Conservation (phyloP, 352 stramenopile genomes). For the Phytophthora nicotianae region DNA sequence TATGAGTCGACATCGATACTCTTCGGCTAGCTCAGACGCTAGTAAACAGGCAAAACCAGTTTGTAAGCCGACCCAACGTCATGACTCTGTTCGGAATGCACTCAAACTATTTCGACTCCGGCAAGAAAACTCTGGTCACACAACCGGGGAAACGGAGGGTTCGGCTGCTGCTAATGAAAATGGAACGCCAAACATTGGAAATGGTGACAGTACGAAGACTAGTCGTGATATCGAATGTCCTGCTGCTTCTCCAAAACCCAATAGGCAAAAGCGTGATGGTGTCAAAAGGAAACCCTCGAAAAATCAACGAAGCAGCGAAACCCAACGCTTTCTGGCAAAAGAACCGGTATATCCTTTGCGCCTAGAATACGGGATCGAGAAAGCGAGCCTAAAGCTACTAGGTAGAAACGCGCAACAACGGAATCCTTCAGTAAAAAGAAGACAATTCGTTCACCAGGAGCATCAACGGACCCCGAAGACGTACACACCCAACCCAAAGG, state of each 20-base stretch:
- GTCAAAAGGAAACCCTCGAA: conserved; percentile 5
- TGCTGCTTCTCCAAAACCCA: background rate
- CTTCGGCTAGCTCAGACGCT: background rate
- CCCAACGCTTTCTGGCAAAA: background rate
- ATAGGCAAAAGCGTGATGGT: conserved; percentile 1
- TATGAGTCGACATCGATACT: conserved; percentile 18
- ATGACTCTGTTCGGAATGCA: conserved; percentile 53
- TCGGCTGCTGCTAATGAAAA: background rate
- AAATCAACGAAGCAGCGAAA: background rate
- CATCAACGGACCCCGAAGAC: background rate
- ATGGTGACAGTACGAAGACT: background rate
- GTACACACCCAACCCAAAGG: conserved; percentile 2
- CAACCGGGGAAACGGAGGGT: conserved; percentile 1
- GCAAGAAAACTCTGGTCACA: conserved; percentile 28
- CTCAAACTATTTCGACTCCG: conserved; percentile 60
- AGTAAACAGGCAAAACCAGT: background rate
- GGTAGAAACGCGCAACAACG: conserved; percentile 17
- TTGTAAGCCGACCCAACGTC: conserved; percentile 7
- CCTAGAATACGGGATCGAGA: conserved; percentile 23
- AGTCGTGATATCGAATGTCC: background rate
- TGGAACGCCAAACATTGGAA: background rate
- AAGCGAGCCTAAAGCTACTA: conserved; percentile 28
- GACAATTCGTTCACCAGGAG: conserved; percentile 25
- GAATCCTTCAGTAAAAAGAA: conserved; percentile 27
- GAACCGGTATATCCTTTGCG: conserved; percentile 25